A percentile compares a stretch with the other conserved stretches of the same genome.
These are phyloP conservation scores for Clavariopsis aquatica DNA, from an alignment of 495 filamentous ascomycete genomes.

Conservation along the genomic window DNA sequence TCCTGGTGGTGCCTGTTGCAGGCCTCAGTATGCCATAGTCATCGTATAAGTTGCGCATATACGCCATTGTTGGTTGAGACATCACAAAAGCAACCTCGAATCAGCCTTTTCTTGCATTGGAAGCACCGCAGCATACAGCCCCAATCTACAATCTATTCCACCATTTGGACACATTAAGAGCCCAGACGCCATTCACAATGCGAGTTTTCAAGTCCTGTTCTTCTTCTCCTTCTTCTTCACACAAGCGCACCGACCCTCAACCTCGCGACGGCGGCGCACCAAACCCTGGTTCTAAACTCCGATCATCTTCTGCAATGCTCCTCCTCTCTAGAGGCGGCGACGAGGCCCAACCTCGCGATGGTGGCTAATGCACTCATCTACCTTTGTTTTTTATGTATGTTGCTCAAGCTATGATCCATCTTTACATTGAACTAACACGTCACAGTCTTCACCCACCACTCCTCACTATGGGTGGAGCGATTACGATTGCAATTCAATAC, in stretches of 20 bases:
- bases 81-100: not conserved
- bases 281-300: constrained; percentile 1
- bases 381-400: not conserved
- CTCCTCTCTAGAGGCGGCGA: not conserved
- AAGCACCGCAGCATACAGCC: constrained; percentile 9
- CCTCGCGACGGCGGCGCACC: constrained; percentile 31
- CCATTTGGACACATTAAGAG: not conserved
- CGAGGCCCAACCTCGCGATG: constrained; percentile 23
- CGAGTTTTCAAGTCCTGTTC: constrained; percentile 5
- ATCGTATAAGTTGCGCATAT: not conserved
- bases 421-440: constrained; percentile 5
- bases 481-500: not conserved
- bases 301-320: constrained; percentile 10
- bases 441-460: constrained; percentile 13
- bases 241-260: constrained; percentile 9
- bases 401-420: not conserved
- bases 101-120: constrained; percentile 12
- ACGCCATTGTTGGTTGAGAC: constrained; percentile 7
- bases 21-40: constrained; percentile 15
- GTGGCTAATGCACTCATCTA: constrained; percentile 18
- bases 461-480: constrained; percentile 20
- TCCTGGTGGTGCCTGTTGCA: constrained; percentile 12
- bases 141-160: constrained; percentile 7
- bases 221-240: not conserved
- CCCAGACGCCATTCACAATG: constrained; percentile 12